These are phyloP conservation scores for Priceomyces melissophilus DNA, from an alignment of 805 yeast genomes.

Conservation along the genomic window DNA sequence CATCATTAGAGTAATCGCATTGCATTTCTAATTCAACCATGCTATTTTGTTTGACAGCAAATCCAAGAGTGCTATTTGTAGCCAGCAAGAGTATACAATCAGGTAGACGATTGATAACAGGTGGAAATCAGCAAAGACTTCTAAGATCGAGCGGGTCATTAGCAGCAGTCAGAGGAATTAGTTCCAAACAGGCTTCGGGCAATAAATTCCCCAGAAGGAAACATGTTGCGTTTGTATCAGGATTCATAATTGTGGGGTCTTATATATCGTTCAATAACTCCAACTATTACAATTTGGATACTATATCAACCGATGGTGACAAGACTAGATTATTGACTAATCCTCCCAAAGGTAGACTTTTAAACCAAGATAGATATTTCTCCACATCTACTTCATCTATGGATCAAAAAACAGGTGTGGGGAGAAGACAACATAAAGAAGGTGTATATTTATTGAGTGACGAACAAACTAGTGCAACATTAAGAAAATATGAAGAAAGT, in stretches of 20 bases:
- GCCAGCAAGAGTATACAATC: slow-evolving; percentile 13
- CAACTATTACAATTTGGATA: slow-evolving; percentile 40
- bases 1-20: not conserved
- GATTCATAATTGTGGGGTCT: slow-evolving; percentile 41
- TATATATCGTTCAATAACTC: slow-evolving; percentile 38
- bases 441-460: slow-evolving; percentile 58
- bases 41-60: slow-evolving; percentile 21
- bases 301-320: slow-evolving; percentile 16
- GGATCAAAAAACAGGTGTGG: slow-evolving; percentile 37
- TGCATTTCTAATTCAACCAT: slow-evolving; percentile 9
- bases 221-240: slow-evolving; percentile 39
- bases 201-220: slow-evolving; percentile 22
- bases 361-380: slow-evolving; percentile 21
- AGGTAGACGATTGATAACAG: slow-evolving; percentile 13
- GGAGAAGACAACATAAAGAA: slow-evolving; percentile 48
- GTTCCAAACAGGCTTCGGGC: slow-evolving; percentile 3
- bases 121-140: slow-evolving; percentile 8
- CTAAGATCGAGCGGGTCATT: slow-evolving; percentile 10
- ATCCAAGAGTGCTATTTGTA: slow-evolving; percentile 17
- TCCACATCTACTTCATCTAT: slow-evolving; percentile 46
- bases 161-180: slow-evolving; percentile 4
- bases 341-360: slow-evolving; percentile 5
- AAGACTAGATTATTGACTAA: slow-evolving; percentile 14
- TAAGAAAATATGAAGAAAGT: slow-evolving; percentile 76
- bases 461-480: slow-evolving; percentile 64